Evolutionary conservation across 106 monocot genomes (phyloP).

Genomic region (Allium cepa): DNA sequence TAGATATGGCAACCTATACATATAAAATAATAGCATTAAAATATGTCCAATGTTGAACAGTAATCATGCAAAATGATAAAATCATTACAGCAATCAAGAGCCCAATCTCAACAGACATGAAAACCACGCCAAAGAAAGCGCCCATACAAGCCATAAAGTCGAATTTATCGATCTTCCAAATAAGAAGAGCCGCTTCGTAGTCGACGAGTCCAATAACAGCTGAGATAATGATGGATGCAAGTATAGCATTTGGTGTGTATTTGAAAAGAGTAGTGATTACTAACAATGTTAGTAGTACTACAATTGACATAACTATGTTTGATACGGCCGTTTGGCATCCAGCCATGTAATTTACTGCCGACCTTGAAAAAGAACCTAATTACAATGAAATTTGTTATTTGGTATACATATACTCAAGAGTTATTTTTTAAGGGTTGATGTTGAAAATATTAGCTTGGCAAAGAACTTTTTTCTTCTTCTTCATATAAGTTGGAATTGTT

Average conservation of each 20-base stretch:
- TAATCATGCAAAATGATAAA: neutral
- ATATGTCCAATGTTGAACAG: neutral
- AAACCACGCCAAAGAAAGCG: conserved; percentile 85
- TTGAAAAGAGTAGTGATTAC: conserved; percentile 82
- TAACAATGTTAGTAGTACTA: conserved; percentile 52
- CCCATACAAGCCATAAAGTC: conserved; percentile 86
- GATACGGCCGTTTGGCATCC: conserved; percentile 70
- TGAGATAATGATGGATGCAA: conserved; percentile 71
- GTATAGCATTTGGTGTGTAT: conserved; percentile 89
- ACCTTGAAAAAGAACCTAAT: conserved; percentile 82
- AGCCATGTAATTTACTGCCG: conserved; percentile 91
- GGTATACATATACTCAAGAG: neutral
- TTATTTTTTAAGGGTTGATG: no score
- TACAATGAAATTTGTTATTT: neutral
- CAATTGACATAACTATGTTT: conserved; percentile 74
- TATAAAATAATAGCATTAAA: neutral
- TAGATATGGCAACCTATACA: conserved; percentile 38
- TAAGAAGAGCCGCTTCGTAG: conserved; percentile 51
- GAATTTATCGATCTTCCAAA: conserved; percentile 88
- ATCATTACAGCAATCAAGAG: conserved; percentile 69
- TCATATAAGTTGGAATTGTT: neutral
- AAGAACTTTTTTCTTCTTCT: no score
- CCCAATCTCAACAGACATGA: conserved; percentile 73
- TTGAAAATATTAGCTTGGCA: no score
- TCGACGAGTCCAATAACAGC: conserved; percentile 77